These are phyloP conservation scores for Zoysia pacifica DNA, from an alignment of 176 grass and related monocot genomes.

Conservation along the genomic window DNA sequence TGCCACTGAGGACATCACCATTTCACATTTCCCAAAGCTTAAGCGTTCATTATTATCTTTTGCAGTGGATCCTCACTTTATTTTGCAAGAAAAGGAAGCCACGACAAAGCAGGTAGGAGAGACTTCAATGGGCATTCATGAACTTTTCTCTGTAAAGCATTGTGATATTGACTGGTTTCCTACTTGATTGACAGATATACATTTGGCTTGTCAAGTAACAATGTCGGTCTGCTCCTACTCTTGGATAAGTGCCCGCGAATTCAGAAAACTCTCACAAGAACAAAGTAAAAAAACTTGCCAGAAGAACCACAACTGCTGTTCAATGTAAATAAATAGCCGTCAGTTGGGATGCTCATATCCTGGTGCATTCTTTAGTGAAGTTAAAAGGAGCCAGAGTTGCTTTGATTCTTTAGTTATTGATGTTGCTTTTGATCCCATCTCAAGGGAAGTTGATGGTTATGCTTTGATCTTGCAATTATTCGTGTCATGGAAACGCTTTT, in stretches of 20 bases:
- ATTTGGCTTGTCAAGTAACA: slow-evolving; percentile 70
- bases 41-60: slow-evolving; percentile 23
- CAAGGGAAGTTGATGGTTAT: background rate
- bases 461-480: slow-evolving; percentile 41
- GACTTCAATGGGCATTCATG: slow-evolving; percentile 18
- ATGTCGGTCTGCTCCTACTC: slow-evolving; percentile 67
- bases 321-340: slow-evolving; percentile 55
- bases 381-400: slow-evolving; percentile 30
- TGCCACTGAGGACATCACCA: background rate
- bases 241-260: slow-evolving; percentile 65
- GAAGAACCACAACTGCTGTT: slow-evolving; percentile 23
- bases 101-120: slow-evolving; percentile 54
- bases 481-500: slow-evolving; percentile 33
- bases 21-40: background rate
- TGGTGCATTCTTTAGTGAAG: slow-evolving; percentile 38
- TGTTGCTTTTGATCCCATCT: background rate
- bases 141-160: slow-evolving; percentile 11
- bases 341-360: slow-evolving; percentile 33
- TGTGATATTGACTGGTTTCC: slow-evolving; percentile 23
- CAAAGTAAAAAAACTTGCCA: slow-evolving; percentile 22
- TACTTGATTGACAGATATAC: slow-evolving; percentile 69
- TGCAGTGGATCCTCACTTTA: slow-evolving; percentile 65
- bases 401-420: slow-evolving; percentile 56
- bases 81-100: slow-evolving; percentile 54
- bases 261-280: slow-evolving; percentile 45